Evolutionary conservation across 352 stramenopile genomes (phyloP).

Genomic region (Globisporangium spinosum): DNA sequence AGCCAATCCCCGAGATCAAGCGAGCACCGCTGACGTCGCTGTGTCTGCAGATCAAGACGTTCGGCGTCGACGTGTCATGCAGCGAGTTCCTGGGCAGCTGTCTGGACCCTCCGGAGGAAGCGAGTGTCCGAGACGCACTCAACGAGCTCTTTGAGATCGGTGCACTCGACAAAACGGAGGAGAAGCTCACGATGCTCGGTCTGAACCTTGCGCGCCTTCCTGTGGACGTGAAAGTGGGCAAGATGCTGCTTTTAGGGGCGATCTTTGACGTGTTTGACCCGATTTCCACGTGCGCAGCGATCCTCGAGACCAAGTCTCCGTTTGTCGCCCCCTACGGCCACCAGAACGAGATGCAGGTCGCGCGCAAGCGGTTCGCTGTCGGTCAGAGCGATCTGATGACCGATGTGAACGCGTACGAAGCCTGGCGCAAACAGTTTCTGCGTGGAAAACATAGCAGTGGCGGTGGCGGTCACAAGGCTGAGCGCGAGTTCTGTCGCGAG

Average conservation of each 20-base stretch:
- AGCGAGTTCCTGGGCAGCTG: conserved; percentile 88
- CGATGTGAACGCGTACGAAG: conserved; percentile 73
- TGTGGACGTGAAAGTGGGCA: conserved; percentile 95
- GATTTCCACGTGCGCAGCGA: conserved; percentile 61
- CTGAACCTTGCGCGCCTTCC: conserved; percentile 91
- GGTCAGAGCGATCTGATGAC: conserved; percentile 70
- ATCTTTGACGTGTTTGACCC: conserved; percentile 90
- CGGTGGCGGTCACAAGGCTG: conserved; percentile 23
- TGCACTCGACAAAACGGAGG: conserved; percentile 58
- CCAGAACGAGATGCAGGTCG: conserved; percentile 64
- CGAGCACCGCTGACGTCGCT: conserved; percentile 94
- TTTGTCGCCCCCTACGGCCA: conserved; percentile 75
- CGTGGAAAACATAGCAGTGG: neutral
- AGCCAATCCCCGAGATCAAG: conserved; percentile 93
- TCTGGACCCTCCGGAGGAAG: conserved; percentile 88
- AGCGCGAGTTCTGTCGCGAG: conserved; percentile 65
- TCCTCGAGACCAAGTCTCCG: conserved; percentile 79
- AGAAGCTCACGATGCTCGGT: conserved; percentile 92
- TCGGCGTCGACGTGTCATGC: conserved; percentile 63
- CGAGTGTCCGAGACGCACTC: conserved; percentile 89
- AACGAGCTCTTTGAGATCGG: conserved; percentile 89
- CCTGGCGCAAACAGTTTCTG: conserved; percentile 38
- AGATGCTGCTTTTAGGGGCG: conserved; percentile 94
- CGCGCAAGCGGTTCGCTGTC: conserved; percentile 53
- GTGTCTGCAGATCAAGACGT: conserved; percentile 94